A percentile compares a stretch with the other conserved stretches of the same genome.
phyloP scores from a whole-genome alignment of 805 yeast genomes.

The Isabelozyma rhagii region DNA sequence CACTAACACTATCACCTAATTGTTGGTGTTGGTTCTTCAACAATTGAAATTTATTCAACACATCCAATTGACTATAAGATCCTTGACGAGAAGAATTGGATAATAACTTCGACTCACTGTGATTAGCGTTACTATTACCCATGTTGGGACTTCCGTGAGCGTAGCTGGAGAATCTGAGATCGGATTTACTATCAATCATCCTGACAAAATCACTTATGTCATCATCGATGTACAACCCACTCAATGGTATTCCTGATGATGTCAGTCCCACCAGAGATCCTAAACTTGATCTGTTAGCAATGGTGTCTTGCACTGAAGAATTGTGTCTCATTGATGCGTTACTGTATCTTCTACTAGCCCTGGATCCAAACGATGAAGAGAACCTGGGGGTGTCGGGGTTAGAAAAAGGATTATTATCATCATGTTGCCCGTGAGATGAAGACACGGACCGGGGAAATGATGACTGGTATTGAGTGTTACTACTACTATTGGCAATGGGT shows the following conservation, averaged over 20 bases:
- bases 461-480: conserved; percentile 6
- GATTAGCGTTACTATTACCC: conserved; percentile 1
- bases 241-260: conserved; percentile 29
- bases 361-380: conserved; percentile 71
- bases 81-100: conserved; percentile 10
- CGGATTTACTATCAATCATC: conserved; percentile 64
- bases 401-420: conserved; percentile 14
- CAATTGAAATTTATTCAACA: conserved; percentile 49
- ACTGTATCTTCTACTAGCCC: conserved; percentile 50
- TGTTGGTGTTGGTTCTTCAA: conserved; percentile 53
- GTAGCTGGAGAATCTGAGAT: conserved; percentile 35
- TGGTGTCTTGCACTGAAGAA: conserved; percentile 10
- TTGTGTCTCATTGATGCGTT: conserved; percentile 28
- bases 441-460: conserved; percentile 36
- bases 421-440: conserved; percentile 38
- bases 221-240: conserved; percentile 49
- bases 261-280: conserved; percentile 38
- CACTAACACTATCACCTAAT: conserved; percentile 52
- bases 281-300: conserved; percentile 14
- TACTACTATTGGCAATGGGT: conserved; percentile 15
- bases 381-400: conserved; percentile 50
- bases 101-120: conserved; percentile 6
- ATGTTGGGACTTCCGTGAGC: not conserved
- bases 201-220: conserved; percentile 70
- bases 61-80: conserved; percentile 33